Conservation (phyloP, 139 green algal species). For the Picochlorum sp. region DNA sequence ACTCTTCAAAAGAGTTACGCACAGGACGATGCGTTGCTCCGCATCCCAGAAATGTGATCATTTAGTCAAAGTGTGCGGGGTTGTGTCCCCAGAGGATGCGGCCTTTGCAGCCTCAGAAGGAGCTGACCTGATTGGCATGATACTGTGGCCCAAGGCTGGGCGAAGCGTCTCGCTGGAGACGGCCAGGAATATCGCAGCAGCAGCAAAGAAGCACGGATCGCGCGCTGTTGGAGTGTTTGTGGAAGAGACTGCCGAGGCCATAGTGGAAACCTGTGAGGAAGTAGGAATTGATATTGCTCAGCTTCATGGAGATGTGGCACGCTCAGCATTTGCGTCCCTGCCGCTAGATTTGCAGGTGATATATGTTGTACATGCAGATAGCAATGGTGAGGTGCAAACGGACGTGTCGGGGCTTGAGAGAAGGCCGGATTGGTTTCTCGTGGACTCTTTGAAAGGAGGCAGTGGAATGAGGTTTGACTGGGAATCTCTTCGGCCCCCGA, state of each 20-base stretch:
- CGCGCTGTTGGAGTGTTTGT: conserved; percentile 80
- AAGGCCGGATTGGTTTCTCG: conserved; percentile 53
- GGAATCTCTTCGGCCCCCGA: conserved; percentile 24
- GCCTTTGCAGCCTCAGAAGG: conserved; percentile 38
- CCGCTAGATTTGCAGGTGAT: conserved; percentile 39
- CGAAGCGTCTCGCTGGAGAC: conserved; percentile 43
- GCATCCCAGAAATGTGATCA: neutral
- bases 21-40: neutral
- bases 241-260: conserved; percentile 62
- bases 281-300: conserved; percentile 49
- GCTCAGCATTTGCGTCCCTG: conserved; percentile 29
- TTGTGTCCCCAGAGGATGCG: conserved; percentile 61
- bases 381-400: conserved; percentile 44
- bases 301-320: conserved; percentile 54
- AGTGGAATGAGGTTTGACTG: conserved; percentile 59
- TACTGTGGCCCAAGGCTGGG: conserved; percentile 78
- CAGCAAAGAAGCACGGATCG: conserved; percentile 33
- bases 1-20: no score
- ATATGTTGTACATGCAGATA: conserved; percentile 60
- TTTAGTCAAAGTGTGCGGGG: conserved; percentile 67
- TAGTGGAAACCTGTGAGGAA: conserved; percentile 36
- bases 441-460: conserved; percentile 67
- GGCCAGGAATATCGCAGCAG: conserved; percentile 46
- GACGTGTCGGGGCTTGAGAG: conserved; percentile 18
- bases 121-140: conserved; percentile 61